These are phyloP conservation scores for Leccinellum albellum DNA, from an alignment of 768 basidiomycete species.

Conservation along the genomic window DNA sequence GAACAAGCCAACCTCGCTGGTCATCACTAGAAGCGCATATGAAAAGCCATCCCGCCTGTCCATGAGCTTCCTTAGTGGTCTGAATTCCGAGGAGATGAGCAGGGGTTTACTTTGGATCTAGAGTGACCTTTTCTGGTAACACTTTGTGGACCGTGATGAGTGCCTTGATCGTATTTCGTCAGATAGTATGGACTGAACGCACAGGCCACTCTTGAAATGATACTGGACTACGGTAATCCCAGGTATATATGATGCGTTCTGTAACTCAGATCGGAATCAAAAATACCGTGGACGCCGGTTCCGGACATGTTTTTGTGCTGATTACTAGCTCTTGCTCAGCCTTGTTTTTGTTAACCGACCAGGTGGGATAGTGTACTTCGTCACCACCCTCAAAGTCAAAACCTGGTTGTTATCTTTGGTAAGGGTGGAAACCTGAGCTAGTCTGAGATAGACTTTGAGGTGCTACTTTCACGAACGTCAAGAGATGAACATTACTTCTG, in stretches of 20 bases:
- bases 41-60: conserved; percentile 93
- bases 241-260: conserved; percentile 99
- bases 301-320: conserved; percentile 98
- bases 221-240: conserved; percentile 97
- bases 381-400: conserved; percentile 74
- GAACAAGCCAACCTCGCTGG: conserved; percentile 53
- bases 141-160: conserved; percentile 98
- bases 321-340: conserved; percentile 90
- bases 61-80: conserved; percentile 92
- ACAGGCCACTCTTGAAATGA: conserved; percentile 96
- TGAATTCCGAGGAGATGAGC: conserved; percentile 33
- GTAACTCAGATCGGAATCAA: conserved; percentile 8
- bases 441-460: not conserved
- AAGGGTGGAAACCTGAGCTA: conserved; percentile 14
- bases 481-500: no score
- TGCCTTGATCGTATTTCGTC: conserved; percentile 98
- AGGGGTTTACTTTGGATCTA: conserved; percentile 15
- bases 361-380: conserved; percentile 86
- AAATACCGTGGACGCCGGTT: conserved; percentile 56
- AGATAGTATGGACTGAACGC: conserved; percentile 93
- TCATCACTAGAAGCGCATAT: conserved; percentile 84
- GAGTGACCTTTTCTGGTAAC: conserved; percentile 96
- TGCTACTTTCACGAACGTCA: conserved; percentile 19
- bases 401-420: conserved; percentile 32
- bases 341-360: conserved; percentile 98